Conservation (phyloP, 2,329 filamentous ascomycete genomes). For the Trichoderma atrobrunneum region DNA sequence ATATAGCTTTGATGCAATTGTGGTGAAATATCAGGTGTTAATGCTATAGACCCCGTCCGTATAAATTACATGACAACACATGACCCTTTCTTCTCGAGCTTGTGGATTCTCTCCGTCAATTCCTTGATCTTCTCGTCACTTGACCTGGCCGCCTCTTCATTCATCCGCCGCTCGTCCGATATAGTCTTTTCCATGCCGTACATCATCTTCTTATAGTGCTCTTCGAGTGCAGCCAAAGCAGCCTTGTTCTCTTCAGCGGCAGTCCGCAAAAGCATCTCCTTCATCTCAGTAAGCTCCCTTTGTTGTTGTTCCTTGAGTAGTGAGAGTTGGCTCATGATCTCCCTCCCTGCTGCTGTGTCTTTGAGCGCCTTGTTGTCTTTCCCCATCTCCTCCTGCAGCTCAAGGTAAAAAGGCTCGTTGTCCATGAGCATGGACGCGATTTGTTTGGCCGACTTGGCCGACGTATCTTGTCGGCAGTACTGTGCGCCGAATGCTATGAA, state of each 20-base stretch:
- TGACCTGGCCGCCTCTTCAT: conserved; percentile 5
- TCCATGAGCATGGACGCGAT: not conserved
- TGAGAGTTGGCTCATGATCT: conserved; percentile 12
- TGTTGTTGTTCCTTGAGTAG: conserved; percentile 8
- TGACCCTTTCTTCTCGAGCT: not conserved
- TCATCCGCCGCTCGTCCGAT: conserved; percentile 5
- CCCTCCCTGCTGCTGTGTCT: conserved; percentile 13
- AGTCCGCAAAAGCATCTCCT: conserved; percentile 3
- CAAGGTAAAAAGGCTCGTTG: conserved; percentile 2
- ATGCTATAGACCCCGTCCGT: not conserved
- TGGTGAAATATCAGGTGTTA: no score
- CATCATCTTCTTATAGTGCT: conserved; percentile 5
- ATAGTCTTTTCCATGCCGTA: not conserved
- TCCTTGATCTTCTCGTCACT: not conserved
- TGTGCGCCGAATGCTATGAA: not conserved
- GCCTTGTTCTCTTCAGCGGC: conserved; percentile 5
- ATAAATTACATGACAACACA: not conserved
- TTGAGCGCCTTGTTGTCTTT: conserved; percentile 18
- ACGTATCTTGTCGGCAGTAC: not conserved
- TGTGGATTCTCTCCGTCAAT: not conserved
- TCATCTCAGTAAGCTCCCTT: conserved; percentile 12
- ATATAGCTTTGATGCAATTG: no score
- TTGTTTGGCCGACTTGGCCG: not conserved
- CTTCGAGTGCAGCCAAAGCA: not conserved
- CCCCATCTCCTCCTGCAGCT: conserved; percentile 18